Percentiles rank a stretch among this genome's conserved stretches.
Conservation (phyloP, 1,139 yeast genomes). For the Blastobotrys illinoisensis region DNA sequence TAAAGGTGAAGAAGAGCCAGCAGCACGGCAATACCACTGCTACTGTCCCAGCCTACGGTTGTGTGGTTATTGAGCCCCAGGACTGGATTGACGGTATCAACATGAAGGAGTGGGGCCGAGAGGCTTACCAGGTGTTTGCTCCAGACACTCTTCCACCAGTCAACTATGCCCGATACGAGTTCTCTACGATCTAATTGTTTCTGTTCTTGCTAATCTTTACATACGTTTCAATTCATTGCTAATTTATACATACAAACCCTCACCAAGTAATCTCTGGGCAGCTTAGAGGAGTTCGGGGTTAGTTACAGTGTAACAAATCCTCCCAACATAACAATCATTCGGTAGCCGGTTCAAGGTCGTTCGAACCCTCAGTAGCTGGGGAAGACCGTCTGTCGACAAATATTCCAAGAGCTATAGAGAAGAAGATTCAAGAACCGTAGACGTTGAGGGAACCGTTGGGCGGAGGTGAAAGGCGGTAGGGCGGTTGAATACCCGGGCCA, state of each 20-base stretch:
- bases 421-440: background rate
- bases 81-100: slow-evolving; percentile 14
- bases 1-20: slow-evolving; percentile 11
- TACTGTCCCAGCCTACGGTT: slow-evolving; percentile 12
- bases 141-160: slow-evolving; percentile 11
- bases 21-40: slow-evolving; percentile 7
- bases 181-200: slow-evolving; percentile 6
- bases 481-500: background rate
- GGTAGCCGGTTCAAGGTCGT: too few species aligned
- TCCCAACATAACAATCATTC: too few species aligned
- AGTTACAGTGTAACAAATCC: too few species aligned
- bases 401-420: too few species aligned
- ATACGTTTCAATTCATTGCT: background rate
- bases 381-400: too few species aligned
- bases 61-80: slow-evolving; percentile 14
- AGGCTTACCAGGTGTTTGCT: slow-evolving; percentile 8
- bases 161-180: slow-evolving; percentile 12
- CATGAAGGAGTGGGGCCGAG: slow-evolving; percentile 12
- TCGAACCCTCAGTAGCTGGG: too few species aligned
- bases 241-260: background rate
- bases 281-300: too few species aligned
- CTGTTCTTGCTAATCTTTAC: background rate
- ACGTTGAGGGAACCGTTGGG: background rate
- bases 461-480: background rate
- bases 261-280: too few species aligned